These are phyloP conservation scores for Kluyveromyces wickerhamii DNA, from an alignment of 805 yeast species.

Conservation along the genomic window DNA sequence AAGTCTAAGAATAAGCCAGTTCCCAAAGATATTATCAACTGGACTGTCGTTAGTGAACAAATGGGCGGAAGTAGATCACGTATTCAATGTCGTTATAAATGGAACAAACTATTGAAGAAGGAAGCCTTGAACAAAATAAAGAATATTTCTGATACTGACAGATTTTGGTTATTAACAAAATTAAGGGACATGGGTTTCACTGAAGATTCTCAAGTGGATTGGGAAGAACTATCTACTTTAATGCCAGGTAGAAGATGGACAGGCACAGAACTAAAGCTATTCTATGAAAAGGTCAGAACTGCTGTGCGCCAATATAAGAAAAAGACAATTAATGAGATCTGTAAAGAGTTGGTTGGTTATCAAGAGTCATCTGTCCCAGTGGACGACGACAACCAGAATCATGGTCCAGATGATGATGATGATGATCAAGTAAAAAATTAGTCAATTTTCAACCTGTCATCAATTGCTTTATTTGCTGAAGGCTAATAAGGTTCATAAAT, in stretches of 20 bases:
- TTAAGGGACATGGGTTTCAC: constrained; percentile 37
- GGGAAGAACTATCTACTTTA: constrained; percentile 45
- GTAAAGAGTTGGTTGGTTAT: constrained; percentile 23
- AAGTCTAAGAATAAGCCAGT: constrained; percentile 19
- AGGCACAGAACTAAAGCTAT: constrained; percentile 51
- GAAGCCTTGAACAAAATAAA: constrained; percentile 41
- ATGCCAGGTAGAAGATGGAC: constrained; percentile 44
- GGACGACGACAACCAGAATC: constrained; percentile 12
- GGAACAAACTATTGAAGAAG: constrained; percentile 73
- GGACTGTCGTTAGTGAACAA: constrained; percentile 85
- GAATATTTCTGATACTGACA: constrained; percentile 39
- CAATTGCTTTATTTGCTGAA: no score
- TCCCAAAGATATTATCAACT: constrained; percentile 51
- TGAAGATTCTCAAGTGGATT: constrained; percentile 39
- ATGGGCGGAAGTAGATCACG: constrained; percentile 87
- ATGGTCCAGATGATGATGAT: not conserved
- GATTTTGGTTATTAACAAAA: constrained; percentile 41
- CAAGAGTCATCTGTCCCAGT: constrained; percentile 15
- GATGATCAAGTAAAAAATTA: constrained; percentile 1
- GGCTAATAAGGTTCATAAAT: no score
- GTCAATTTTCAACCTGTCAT: no score
- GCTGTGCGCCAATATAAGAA: constrained; percentile 42
- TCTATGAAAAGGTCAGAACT: constrained; percentile 52
- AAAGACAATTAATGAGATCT: constrained; percentile 31
- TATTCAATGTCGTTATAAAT: constrained; percentile 91